Evolutionary conservation across 495 filamentous ascomycete genomes (phyloP).

Genomic region (Aspergillus olivimuriae): DNA sequence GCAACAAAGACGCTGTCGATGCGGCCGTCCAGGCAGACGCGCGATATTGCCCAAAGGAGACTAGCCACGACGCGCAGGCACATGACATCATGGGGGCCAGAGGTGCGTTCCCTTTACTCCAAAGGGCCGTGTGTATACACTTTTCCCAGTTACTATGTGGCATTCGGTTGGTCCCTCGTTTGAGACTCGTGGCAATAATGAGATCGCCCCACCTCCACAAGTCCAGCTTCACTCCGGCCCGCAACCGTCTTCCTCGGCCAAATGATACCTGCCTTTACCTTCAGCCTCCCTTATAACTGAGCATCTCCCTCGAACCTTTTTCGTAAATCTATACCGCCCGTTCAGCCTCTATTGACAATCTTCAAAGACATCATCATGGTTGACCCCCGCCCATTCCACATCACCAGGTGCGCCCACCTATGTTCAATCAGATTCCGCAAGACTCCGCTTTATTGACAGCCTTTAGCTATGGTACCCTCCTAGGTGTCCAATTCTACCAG

Average conservation of each 20-base stretch:
- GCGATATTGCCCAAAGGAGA: constrained; percentile 40
- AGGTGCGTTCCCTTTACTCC: not conserved
- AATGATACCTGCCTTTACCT: not conserved
- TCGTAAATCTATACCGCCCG: too few relatives aligned
- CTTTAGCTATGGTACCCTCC: constrained; percentile 76
- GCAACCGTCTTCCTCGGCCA: not conserved
- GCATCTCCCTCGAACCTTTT: not conserved
- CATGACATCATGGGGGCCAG: constrained; percentile 36
- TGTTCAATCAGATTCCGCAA: constrained; percentile 3
- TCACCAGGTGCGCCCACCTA: constrained; percentile 55
- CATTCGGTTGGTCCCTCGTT: too few relatives aligned
- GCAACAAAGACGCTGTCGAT: constrained; percentile 4
- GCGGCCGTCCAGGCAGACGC: constrained; percentile 35
- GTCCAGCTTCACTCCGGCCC: not conserved
- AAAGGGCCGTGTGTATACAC: too few relatives aligned
- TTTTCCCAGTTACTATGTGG: too few relatives aligned
- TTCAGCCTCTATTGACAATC: too few relatives aligned
- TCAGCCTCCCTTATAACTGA: not conserved
- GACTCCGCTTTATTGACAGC: constrained; percentile 17
- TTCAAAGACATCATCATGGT: too few relatives aligned
- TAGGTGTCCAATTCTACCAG: constrained; percentile 76
- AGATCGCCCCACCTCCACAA: not conserved
- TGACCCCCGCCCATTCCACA: constrained; percentile 67
- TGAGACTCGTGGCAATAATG: constrained; percentile 16
- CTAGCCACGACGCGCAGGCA: constrained; percentile 28